Conservation (phyloP, 352 stramenopile genomes). For the Phytophthora fragariaefolia region DNA sequence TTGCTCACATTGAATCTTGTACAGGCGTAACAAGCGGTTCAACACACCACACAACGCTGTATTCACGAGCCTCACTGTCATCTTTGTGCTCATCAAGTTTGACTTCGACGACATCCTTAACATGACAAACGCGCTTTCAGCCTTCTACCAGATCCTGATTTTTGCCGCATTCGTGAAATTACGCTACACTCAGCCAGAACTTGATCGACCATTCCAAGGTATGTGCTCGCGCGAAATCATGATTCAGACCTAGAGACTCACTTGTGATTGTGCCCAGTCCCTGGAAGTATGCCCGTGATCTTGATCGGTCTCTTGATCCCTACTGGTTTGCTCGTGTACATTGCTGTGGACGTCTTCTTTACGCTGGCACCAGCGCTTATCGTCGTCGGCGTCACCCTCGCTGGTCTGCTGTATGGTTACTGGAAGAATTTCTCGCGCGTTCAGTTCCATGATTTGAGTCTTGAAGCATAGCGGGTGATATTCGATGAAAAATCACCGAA, state of each 20-base stretch:
- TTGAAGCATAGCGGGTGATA: conserved; percentile 16
- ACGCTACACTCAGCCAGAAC: conserved; percentile 49
- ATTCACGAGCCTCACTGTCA: conserved; percentile 50
- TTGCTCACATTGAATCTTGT: background rate
- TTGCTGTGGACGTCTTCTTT: conserved; percentile 57
- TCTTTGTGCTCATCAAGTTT: conserved; percentile 59
- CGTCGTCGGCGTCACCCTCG: conserved; percentile 44
- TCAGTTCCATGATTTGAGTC: conserved; percentile 45
- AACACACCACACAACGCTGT: conserved; percentile 62
- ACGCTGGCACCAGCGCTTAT: conserved; percentile 52
- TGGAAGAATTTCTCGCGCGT: conserved; percentile 54
- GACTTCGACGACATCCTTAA: conserved; percentile 82
- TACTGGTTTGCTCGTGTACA: conserved; percentile 49
- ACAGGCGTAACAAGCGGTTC: conserved; percentile 54
- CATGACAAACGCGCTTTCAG: conserved; percentile 92
- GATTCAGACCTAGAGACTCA: background rate
- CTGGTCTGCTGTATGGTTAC: conserved; percentile 44
- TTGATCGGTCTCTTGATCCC: conserved; percentile 44
- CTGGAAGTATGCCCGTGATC: conserved; percentile 40
- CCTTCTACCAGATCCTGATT: conserved; percentile 87
- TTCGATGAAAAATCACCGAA: background rate
- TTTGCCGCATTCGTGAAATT: conserved; percentile 92
- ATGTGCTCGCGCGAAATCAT: background rate
- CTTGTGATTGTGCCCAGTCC: conserved; percentile 28
- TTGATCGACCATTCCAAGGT: conserved; percentile 51